Evolutionary conservation across 1,139 yeast species (phyloP), one percentile per base, ranked within the genome.

Genomic region (Candida sojae): DNA sequence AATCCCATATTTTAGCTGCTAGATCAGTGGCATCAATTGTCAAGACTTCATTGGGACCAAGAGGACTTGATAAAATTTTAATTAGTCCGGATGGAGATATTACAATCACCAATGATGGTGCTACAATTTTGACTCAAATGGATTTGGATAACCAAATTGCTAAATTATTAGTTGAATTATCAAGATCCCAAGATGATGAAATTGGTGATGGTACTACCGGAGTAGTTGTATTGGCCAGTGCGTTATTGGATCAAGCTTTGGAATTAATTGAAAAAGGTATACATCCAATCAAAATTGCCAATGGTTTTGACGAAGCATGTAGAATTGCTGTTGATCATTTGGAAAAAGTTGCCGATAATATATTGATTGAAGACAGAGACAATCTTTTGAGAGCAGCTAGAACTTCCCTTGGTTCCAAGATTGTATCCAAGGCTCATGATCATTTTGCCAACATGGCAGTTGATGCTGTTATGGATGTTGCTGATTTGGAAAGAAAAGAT

Each of bases 131-230:
- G 57, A 80, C 96, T 10, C 96, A 91, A 67, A 93, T 95, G 98
- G 96, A 93, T 66, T 79, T 95, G 56, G 97, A 91, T 59, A 91
- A 88, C 67, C 96, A 93, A 71, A 92, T 95, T 62, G 99, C 99
- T 57, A 93, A 93, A 70, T 77, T 95, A 55, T 75, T 95, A 63
- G 99, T 93, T 37, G 97, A 95, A 71, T 80, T 95, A 58, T 89
- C 97, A 33, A 88, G 83, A 67, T 89, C 97, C 25, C 99, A 95
- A 73, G 99, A 95, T 68, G 97, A 93, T 63, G 99, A 95, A 71
- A 91, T 95, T 62, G 99, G 99, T 49, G 99, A 95, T 66, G 99
- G 99, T 63, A 95, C 99, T 38, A 95, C 99, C 4, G 99, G 99
- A 61, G 99, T 95, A 32, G 99, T 93, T 49, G 98, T 95, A 1